Base-by-base conservation (phyloP, 2,329 filamentous ascomycete genomes). In the Sarocladiaceae sp. region DNA sequence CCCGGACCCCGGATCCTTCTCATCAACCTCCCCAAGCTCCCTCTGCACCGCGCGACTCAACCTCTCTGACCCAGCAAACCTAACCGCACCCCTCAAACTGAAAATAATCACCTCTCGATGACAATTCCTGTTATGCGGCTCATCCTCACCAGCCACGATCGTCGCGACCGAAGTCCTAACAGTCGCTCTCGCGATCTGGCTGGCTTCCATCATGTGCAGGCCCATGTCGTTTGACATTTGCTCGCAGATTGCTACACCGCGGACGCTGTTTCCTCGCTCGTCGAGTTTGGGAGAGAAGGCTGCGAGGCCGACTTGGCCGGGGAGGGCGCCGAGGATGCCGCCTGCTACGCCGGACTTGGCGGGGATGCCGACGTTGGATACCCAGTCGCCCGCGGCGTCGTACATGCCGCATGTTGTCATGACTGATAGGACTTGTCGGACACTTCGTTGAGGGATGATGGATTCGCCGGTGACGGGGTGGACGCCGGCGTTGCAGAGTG, bases 401-500 rank as follows among this genome's bases (percentile, higher is more conserved):
- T 71, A 71, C 68, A 71, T 71, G 26, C 69, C 68, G 39, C 69
- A 71, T 1, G 69, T 71, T 1, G 69, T 71, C 68, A 71, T 71
- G 52, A 71, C 64, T 8, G 69, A 71, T 2, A 71, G 59, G 0
- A 71, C 67, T 40, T 71, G 69, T 7, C 69, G 64, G 1, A 71
- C 68, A 47, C 65, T 70, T 2, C 57, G 54, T 3, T 67, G 65
- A 0, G 68, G 65, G 11, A 71, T 71, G 12, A 71, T 64, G 10
- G 25, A 42, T 13, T 70, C 66, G 2, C 60, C 60, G 0, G 63
- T 66, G 5, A 61, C 51, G 1, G 69, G 69, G 23, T 71, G 65
- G 2, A 66, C 60, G 5, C 69, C 69, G 1, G 60, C 66, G 51
- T 71, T 71, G 57, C 62, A 62, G 10, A 71, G 62, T 0, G 66